Evolutionary conservation across 2,329 filamentous ascomycete species (phyloP), one percentile per base, ranked within the genome.

Genomic region (Metarhizium sp.): DNA sequence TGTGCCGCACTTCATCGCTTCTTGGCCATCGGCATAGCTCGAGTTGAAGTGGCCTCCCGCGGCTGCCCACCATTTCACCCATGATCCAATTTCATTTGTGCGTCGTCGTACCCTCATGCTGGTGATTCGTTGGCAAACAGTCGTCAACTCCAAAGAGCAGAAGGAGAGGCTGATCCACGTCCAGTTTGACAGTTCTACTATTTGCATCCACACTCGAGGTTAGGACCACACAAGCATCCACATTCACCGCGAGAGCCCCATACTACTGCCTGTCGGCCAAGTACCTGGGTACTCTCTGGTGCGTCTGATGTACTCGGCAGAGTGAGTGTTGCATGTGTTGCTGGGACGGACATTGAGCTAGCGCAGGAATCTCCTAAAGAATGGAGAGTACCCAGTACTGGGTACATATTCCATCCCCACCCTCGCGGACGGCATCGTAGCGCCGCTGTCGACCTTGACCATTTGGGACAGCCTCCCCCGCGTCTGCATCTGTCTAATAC

Each of bases 401-500:
- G 14, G 45, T 18, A 48, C 20, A 3, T 34, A 11, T 11, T 40
- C 6, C 42, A 20, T 45, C 4, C 16, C 48, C 48, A 50, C 34
- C 20, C 36, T 29, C 25, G 42, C n/a, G 45, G 45, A 49, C 45
- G 52, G 45, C 32, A 48, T 53, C 52, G 45, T 48, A 32, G 20
- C 32, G 34, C 43, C 43, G 30, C 43, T 14, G n/a, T n/a, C 40
- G 38, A 16, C 32, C 16, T 43, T 6, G 42, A 20, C 42, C 42
- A 18, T 20, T 48, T 29, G 45, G 45, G 45, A 30, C 45, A 50
- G 52, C 46, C 30, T 47, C 52, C 51, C 51, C 52, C 52, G 52
- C 52, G 52, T 50, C 52, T 46, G 34, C 43, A 13, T 36, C 40
- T 50, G 30, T 50, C 30, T 36, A 38, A 50, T 50, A 36, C 29